A percentile compares a stretch with the other conserved stretches of the same genome.
Evolutionary conservation across 257 asterid genomes (phyloP).

Genomic region (Nicotiana attenuata): DNA sequence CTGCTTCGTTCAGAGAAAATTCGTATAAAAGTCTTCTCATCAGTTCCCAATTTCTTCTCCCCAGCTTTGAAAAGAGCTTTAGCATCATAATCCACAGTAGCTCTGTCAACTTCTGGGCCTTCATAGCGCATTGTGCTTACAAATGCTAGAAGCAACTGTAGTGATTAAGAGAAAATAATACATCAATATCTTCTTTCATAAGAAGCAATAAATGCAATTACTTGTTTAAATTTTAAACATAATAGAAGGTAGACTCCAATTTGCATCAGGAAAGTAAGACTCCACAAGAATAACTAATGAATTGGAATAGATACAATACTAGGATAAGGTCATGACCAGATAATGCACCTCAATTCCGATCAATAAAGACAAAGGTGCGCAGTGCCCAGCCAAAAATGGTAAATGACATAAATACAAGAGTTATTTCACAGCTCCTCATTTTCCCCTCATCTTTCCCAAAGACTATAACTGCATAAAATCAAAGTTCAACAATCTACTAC

Average conservation of each 20-base stretch:
- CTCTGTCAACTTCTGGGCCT: constrained; percentile 85
- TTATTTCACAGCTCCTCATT: background rate
- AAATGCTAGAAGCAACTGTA: constrained; percentile 74
- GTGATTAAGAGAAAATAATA: constrained; percentile 5
- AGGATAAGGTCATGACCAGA: background rate
- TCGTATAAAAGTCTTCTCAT: constrained; percentile 66
- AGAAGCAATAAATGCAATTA: background rate
- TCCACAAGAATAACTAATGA: background rate
- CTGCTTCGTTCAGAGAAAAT: constrained; percentile 75
- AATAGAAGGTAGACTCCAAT: background rate
- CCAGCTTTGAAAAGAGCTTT: constrained; percentile 87
- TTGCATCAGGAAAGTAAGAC: background rate
- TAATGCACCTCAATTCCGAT: background rate
- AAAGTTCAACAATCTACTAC: background rate
- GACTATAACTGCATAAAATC: background rate
- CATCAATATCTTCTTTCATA: background rate
- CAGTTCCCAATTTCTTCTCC: constrained; percentile 83
- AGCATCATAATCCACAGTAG: constrained; percentile 73
- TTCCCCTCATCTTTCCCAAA: background rate
- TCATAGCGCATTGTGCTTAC: constrained; percentile 54
- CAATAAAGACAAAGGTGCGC: background rate
- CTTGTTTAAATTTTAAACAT: background rate
- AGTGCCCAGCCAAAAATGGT: background rate
- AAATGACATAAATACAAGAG: background rate
- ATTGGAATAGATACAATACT: background rate